Evolutionary conservation across 1,139 yeast species (phyloP).

Genomic region (Hansenula lynferdii): DNA sequence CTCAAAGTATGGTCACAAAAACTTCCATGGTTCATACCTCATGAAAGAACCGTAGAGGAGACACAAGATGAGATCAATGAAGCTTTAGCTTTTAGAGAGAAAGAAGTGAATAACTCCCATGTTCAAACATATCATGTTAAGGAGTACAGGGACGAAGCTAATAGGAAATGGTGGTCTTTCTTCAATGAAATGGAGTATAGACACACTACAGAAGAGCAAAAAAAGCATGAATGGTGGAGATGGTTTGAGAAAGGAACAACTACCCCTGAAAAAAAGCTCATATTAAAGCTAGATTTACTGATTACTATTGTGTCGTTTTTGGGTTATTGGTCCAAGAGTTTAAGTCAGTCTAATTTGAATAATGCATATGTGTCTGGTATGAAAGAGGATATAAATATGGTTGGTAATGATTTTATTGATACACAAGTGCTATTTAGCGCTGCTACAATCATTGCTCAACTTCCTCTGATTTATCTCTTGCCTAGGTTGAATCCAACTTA

Average conservation of each 20-base stretch:
- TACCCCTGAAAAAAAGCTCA: constrained; percentile 42
- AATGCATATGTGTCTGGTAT: constrained; percentile 60
- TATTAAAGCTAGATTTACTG: constrained; percentile 53
- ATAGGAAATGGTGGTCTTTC: constrained; percentile 56
- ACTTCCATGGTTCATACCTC: background rate
- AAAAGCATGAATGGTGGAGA: constrained; percentile 49
- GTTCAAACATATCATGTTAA: constrained; percentile 1
- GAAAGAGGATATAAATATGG: constrained; percentile 42
- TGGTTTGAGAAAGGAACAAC: constrained; percentile 61
- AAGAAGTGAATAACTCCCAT: background rate
- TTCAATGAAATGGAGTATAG: constrained; percentile 61
- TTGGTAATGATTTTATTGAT: constrained; percentile 54
- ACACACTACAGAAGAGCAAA: constrained; percentile 31
- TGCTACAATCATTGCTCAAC: constrained; percentile 47
- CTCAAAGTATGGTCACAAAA: background rate
- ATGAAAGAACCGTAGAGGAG: background rate
- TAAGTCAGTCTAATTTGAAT: constrained; percentile 52
- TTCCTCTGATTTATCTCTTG: constrained; percentile 26
- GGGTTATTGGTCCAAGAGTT: constrained; percentile 62
- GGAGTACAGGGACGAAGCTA: constrained; percentile 59
- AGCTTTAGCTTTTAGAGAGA: background rate
- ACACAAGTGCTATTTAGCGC: constrained; percentile 47
- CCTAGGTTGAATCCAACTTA: constrained; percentile 39
- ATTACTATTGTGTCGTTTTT: constrained; percentile 52
- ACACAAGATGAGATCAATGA: background rate